Evolutionary conservation across 176 grass and related monocot species (phyloP), one percentile per base, ranked within the genome.

Genomic region (Themeda triandra): DNA sequence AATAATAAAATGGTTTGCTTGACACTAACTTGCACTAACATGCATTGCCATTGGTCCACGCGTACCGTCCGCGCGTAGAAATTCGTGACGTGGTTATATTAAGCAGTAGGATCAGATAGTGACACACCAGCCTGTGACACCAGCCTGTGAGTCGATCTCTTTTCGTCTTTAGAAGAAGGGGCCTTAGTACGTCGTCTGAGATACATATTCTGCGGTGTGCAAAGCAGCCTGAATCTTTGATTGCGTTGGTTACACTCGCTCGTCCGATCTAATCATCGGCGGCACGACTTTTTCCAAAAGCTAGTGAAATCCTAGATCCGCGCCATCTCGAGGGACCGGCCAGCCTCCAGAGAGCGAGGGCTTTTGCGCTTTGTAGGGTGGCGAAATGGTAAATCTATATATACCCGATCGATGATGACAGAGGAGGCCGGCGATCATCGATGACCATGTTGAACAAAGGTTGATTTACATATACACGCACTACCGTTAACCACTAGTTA

Each of bases 261-360:
- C 15, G 46, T 54, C 60, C 3, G 14, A 23, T 58, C 71, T 66
- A 41, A 88, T 88, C 74, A 83, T 88, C 67, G 18, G 32, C 46
- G 15, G 39, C 68, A 23, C 66, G 23, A 17, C 74, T 84, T 81
- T n/a, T 88, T 67, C 23, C 4, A 4, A 84, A 88, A 79, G 84
- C 19, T 4, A 36, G 54, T 10, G 21, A 75, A 73, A 83, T 88
- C 80, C 32, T 13, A 8, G n/a, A n/a, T n/a, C n/a, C n/a, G n/a
- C n/a, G n/a, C n/a, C n/a, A n/a, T n/a, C n/a, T n/a, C n/a, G n/a
- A n/a, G n/a, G n/a, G n/a, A n/a, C n/a, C n/a, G n/a, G n/a, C n/a
- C n/a, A n/a, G n/a, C n/a, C n/a, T n/a, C n/a, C n/a, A n/a, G n/a
- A n/a, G n/a, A n/a, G n/a, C n/a, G n/a, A n/a, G n/a, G n/a, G n/a